Evolutionary conservation across 2,329 filamentous ascomycete species (phyloP).

Genomic region (Pleurostoma richardsiae): DNA sequence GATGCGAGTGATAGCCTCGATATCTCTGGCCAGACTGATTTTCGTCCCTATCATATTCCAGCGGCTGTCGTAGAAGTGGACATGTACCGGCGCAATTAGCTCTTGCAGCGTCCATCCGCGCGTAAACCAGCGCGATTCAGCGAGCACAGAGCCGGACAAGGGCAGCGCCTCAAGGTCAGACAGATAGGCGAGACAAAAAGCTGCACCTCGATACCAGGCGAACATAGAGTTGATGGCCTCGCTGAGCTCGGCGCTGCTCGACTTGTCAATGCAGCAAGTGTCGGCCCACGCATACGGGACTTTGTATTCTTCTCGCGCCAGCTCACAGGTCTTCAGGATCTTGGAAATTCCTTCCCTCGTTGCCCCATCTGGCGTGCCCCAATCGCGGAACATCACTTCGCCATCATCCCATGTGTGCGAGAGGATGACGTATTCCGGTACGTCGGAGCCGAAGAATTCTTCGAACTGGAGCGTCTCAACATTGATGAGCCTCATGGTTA

Average conservation of each 20-base stretch:
- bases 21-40: background rate
- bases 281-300: background rate
- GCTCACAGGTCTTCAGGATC: background rate
- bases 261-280: background rate
- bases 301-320: background rate
- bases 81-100: background rate
- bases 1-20: background rate
- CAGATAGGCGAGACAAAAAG: conserved; percentile 2
- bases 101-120: background rate
- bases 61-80: conserved; percentile 2
- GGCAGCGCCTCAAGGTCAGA: background rate
- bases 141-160: background rate
- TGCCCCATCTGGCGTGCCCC: background rate
- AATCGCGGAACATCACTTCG: conserved; percentile 3
- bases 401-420: conserved; percentile 2
- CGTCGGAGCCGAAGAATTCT: conserved; percentile 2
- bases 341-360: background rate
- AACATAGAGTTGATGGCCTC: too few species aligned
- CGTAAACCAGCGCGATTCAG: background rate
- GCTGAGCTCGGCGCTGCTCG: too few species aligned
- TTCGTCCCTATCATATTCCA: conserved; percentile 1
- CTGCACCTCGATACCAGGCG: background rate
- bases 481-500: conserved; percentile 4
- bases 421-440: conserved; percentile 2
- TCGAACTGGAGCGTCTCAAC: conserved; percentile 2